Base-by-base conservation (phyloP, 2,329 filamentous ascomycete species). In the Colletotrichum spinosum region DNA sequence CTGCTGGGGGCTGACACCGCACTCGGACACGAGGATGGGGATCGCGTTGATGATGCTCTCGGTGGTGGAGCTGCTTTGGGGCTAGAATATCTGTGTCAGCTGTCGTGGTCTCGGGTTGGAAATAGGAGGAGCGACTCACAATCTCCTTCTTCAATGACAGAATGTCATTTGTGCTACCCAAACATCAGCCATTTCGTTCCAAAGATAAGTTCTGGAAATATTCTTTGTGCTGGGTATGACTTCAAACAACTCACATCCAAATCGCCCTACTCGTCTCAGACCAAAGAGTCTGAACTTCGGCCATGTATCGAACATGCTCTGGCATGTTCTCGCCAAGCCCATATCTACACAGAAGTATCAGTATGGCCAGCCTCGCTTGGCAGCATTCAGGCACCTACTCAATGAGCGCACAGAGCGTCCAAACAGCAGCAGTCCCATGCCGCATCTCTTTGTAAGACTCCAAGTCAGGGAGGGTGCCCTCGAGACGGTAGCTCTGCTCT, bases 81-180 rank as follows among this genome's bases (percentile, higher is more conserved):
- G 57, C 60, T 55, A 44, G 54, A 49, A 5, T 39, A 10, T 12
- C 11, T 48, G n/a, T 13, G 34, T 34, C 34, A 56, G 34, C 15
- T 25, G 6, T 10, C 1, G 34, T 11, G 1, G 15, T 56, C 5
- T 41, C 9, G 13, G 35, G 11, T 11, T 33, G 17, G 3, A 3
- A 34, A 34, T 8, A 8, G 13, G 11, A 13, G 3, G 33, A 13
- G 12, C 7, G 11, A 66, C 66, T 60, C 33, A 69, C 68, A 7
- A 77, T 58, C 55, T 77, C 75, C 66, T 77, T 77, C 55, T 74
- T 76, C 35, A 77, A 51, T 1, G 75, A 77, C 8, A 77, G 53
- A 4, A 73, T 39, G 25, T 77, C 75, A 39, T 77, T 77, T n/a
- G 72, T 15, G 8, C 67, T 68, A 9, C 15, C 6, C 10, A 46